Evolutionary conservation across 768 basidiomycete species (phyloP).

Genomic region (Tremella yokohamensis): DNA sequence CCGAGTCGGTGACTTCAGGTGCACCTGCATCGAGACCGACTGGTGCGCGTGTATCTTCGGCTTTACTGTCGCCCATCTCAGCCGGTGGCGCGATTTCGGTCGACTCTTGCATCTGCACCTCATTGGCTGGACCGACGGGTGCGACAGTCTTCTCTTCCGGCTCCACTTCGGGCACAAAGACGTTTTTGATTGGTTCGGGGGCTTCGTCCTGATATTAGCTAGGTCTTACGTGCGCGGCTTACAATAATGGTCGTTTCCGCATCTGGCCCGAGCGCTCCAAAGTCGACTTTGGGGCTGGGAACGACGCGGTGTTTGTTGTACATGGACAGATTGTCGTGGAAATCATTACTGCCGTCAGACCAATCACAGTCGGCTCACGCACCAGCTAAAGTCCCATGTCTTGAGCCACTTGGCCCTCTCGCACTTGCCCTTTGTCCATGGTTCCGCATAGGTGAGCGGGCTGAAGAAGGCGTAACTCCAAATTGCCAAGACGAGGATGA

Average conservation of each 20-base stretch:
- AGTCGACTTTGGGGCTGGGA: constrained; percentile 21
- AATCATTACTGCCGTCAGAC: constrained; percentile 35
- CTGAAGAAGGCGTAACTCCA: constrained; percentile 77
- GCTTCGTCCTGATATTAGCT: constrained; percentile 33
- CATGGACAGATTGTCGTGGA: constrained; percentile 42
- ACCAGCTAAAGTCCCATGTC: constrained; percentile 93
- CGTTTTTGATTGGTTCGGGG: constrained; percentile 46
- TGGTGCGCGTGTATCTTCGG: constrained; percentile 45
- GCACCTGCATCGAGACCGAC: constrained; percentile 49
- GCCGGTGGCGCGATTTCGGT: constrained; percentile 19
- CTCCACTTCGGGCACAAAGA: constrained; percentile 34
- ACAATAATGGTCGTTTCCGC: constrained; percentile 35
- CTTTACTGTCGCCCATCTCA: background rate
- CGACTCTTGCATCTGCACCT: constrained; percentile 44
- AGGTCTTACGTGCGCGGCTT: constrained; percentile 5
- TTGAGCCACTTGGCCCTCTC: constrained; percentile 74
- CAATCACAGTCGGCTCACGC: constrained; percentile 8
- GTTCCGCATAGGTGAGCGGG: constrained; percentile 74
- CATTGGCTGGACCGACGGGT: constrained; percentile 39
- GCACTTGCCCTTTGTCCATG: constrained; percentile 83
- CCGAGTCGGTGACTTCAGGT: constrained; percentile 42
- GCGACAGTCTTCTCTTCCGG: constrained; percentile 46
- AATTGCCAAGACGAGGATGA: constrained; percentile 61
- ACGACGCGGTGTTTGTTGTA: constrained; percentile 26
- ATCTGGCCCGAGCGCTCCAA: constrained; percentile 19